These are phyloP conservation scores for Auricularia auricula-judae DNA, from an alignment of 768 basidiomycete genomes.

Conservation along the genomic window DNA sequence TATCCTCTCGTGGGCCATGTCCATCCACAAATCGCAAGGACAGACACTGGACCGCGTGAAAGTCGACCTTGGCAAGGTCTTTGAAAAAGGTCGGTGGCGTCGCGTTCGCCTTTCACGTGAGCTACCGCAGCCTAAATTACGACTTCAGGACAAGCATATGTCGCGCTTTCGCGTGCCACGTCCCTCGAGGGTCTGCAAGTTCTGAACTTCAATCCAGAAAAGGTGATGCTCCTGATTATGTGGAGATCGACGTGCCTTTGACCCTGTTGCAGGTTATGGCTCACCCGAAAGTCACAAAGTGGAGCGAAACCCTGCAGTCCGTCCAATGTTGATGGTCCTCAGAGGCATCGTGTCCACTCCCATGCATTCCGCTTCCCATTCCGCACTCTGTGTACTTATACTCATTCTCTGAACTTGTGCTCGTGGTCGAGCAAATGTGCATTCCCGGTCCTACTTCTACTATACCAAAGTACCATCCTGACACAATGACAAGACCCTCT, in stretches of 20 bases:
- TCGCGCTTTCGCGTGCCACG: conserved; percentile 20
- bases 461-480: too few relatives aligned
- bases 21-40: conserved; percentile 84
- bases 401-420: too few relatives aligned
- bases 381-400: too few relatives aligned
- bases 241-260: neutral
- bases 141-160: conserved; percentile 12
- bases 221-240: neutral
- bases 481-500: too few relatives aligned
- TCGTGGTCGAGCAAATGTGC: too few relatives aligned
- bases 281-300: conserved; percentile 12
- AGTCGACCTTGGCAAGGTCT: conserved; percentile 62
- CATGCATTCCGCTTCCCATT: too few relatives aligned
- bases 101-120: neutral
- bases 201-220: conserved; percentile 12
- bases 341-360: too few relatives aligned
- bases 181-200: conserved; percentile 24
- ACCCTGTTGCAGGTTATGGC: conserved; percentile 7
- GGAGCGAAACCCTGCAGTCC: conserved; percentile 11
- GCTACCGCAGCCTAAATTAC: neutral
- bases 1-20: conserved; percentile 81
- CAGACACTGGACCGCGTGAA: conserved; percentile 80
- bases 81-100: conserved; percentile 53
- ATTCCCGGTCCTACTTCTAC: too few relatives aligned
- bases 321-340: neutral